Conservation (phyloP, 805 yeast species). For the Nakazawaea molendinolei region DNA sequence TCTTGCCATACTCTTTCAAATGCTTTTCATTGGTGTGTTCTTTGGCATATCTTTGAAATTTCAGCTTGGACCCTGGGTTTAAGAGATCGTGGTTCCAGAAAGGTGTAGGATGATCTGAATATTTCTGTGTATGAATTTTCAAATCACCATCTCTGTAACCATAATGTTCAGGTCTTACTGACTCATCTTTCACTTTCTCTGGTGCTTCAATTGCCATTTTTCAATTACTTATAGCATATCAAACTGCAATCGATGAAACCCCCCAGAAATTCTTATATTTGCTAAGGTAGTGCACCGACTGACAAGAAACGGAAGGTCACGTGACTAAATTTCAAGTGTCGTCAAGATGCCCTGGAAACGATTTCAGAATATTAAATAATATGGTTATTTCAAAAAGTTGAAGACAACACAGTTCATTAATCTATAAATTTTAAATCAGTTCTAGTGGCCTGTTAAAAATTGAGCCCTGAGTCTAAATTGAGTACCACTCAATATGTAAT, state of each 20-base stretch:
- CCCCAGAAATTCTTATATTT: neutral
- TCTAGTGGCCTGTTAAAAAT: too few relatives aligned
- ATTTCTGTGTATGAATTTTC: conserved; percentile 1
- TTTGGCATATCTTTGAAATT: neutral
- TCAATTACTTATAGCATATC: too few relatives aligned
- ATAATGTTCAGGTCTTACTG: neutral
- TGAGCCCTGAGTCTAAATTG: too few relatives aligned
- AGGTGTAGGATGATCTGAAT: conserved; percentile 4
- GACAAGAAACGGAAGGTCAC: neutral
- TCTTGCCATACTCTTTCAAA: conserved; percentile 3
- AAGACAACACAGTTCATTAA: too few relatives aligned
- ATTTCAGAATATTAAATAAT: too few relatives aligned
- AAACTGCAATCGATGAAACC: too few relatives aligned
- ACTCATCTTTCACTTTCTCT: neutral
- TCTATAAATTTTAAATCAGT: too few relatives aligned
- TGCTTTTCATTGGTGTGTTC: conserved; percentile 6
- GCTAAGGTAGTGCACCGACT: neutral
- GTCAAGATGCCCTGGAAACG: too few relatives aligned
- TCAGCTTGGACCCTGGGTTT: conserved; percentile 3
- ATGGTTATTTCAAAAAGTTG: too few relatives aligned
- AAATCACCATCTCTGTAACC: conserved; percentile 5
- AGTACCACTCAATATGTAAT: too few relatives aligned
- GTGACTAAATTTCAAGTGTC: conserved; percentile 2
- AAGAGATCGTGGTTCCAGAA: conserved; percentile 4
- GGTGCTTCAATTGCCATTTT: conserved; percentile 1